These are phyloP conservation scores for Trichoderma gamsii DNA, from an alignment of 495 filamentous ascomycete species.

Conservation along the genomic window DNA sequence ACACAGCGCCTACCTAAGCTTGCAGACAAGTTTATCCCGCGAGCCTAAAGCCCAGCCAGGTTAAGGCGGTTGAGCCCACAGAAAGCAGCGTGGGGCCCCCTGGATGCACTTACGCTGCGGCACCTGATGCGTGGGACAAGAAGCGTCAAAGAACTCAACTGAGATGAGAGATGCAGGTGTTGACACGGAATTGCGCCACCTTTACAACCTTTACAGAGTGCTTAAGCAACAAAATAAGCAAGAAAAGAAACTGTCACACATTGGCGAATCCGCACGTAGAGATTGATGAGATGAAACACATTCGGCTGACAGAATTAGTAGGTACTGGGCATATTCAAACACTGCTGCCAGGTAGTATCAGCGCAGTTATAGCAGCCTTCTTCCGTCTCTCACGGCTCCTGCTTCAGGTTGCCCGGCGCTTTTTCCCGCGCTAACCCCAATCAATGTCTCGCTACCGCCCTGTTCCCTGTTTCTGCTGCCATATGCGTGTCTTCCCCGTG, in stretches of 20 bases:
- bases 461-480: neutral
- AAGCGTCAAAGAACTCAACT: neutral
- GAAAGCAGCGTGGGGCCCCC: neutral
- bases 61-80: neutral
- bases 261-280: no score
- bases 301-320: no score
- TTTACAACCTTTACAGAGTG: no score
- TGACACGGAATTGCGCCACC: neutral
- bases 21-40: constrained; percentile 11
- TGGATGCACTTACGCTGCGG: neutral
- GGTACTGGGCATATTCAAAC: no score
- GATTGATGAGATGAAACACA: no score
- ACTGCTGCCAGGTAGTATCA: no score
- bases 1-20: constrained; percentile 11
- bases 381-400: neutral
- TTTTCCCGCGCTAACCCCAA: neutral
- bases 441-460: neutral
- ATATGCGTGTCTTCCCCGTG: neutral
- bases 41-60: constrained; percentile 3
- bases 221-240: no score
- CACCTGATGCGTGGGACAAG: neutral
- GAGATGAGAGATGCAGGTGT: neutral
- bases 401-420: constrained; percentile 8
- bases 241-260: no score
- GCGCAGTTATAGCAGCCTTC: neutral